A percentile compares a stretch with the other conserved stretches of the same genome.
phyloP scores from a whole-genome alignment of 768 basidiomycete species.

The Hericium erinaceus region DNA sequence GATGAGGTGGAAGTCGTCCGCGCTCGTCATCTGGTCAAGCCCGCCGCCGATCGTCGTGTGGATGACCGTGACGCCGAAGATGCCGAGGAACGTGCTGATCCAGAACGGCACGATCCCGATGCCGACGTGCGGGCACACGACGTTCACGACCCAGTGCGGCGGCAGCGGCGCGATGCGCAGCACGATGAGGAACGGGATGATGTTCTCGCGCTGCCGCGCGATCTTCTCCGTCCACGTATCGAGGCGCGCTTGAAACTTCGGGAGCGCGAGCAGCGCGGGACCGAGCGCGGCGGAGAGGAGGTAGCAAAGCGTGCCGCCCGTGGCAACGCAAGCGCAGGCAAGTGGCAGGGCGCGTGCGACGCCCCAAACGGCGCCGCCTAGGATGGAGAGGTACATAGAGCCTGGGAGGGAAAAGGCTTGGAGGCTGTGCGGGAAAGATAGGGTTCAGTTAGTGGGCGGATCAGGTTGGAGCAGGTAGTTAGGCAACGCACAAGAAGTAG shows the following conservation, averaged over 20 bases:
- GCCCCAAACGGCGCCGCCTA: constrained; percentile 94
- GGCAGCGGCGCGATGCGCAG: constrained; percentile 90
- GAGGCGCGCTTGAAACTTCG: constrained; percentile 74
- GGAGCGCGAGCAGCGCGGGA: constrained; percentile 81
- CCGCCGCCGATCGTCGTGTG: constrained; percentile 93
- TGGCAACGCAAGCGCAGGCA: constrained; percentile 87
- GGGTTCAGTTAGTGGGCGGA: constrained; percentile 2
- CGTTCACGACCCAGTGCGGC: constrained; percentile 94
- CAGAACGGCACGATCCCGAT: constrained; percentile 83
- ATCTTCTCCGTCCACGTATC: constrained; percentile 81
- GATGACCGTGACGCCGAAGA: constrained; percentile 86
- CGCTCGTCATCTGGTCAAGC: constrained; percentile 89
- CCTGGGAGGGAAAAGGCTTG: constrained; percentile 96
- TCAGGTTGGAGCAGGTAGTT: not conserved
- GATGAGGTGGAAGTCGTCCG: constrained; percentile 88
- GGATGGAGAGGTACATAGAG: constrained; percentile 96
- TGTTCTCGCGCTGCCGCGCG: constrained; percentile 66
- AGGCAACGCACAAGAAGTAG: constrained; percentile 76
- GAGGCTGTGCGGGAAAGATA: constrained; percentile 41
- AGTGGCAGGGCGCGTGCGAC: constrained; percentile 77
- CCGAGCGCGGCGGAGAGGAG: constrained; percentile 86
- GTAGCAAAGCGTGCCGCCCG: constrained; percentile 89
- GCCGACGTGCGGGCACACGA: constrained; percentile 87
- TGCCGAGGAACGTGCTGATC: constrained; percentile 82
- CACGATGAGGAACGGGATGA: constrained; percentile 91